phyloP scores from a whole-genome alignment of 352 stramenopile genomes.

The Pythium insidiosum region DNA sequence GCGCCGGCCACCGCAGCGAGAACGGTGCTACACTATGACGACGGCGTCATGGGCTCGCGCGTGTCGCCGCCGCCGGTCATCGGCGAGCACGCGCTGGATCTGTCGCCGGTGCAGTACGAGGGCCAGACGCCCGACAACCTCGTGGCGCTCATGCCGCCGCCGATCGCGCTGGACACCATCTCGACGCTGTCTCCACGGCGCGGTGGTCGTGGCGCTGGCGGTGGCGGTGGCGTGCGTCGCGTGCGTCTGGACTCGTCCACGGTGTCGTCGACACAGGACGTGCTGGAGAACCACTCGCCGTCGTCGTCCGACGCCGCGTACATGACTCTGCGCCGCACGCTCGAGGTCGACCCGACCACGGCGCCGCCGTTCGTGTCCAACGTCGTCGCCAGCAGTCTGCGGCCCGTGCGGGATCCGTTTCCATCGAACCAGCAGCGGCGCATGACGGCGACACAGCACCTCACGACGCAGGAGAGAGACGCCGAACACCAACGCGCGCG shows the following conservation, averaged over 20 bases:
- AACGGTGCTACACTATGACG: slow-evolving; percentile 1
- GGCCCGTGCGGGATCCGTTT: slow-evolving; percentile 9
- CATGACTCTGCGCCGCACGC: slow-evolving; percentile 14
- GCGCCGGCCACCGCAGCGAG: slow-evolving; percentile 3
- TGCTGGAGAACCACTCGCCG: slow-evolving; percentile 8
- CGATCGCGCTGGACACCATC: no score
- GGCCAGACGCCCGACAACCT: no score
- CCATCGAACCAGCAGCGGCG: neutral
- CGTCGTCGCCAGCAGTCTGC: slow-evolving; percentile 9
- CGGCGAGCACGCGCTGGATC: no score
- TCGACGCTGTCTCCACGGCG: no score
- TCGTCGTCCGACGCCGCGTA: slow-evolving; percentile 9
- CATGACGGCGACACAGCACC: neutral
- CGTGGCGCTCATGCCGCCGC: no score
- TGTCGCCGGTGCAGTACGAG: no score
- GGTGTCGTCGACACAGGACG: slow-evolving; percentile 9
- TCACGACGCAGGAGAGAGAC: slow-evolving; percentile 2
- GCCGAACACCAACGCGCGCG: neutral
- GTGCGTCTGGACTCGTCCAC: neutral
- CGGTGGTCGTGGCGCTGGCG: no score
- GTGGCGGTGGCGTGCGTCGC: no score
- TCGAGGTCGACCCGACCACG: slow-evolving; percentile 10
- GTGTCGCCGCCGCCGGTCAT: no score
- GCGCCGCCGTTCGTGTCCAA: neutral
- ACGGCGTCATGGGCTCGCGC: no score